Evolutionary conservation across 2,329 filamentous ascomycete species (phyloP).

Genomic region (Aspergillus tamarii): DNA sequence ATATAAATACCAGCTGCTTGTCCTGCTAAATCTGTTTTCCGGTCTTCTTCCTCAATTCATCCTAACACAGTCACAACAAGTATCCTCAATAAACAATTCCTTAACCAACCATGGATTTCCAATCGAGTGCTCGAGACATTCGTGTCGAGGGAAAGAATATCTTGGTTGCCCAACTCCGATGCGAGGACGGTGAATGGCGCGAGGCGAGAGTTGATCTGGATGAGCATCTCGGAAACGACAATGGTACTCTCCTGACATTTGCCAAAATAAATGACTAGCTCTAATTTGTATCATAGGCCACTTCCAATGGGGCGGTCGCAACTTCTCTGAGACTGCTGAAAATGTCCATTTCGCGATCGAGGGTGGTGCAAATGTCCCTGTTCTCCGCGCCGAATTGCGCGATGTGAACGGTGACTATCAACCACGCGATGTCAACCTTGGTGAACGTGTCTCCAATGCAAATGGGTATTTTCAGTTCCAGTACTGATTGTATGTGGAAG

Average conservation of each 20-base stretch:
- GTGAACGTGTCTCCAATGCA: constrained; percentile 20
- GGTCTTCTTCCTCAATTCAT: not conserved
- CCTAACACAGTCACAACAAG: not conserved
- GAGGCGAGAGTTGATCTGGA: constrained; percentile 21
- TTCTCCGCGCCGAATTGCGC: constrained; percentile 20
- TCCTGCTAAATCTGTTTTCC: not conserved
- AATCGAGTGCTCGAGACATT: constrained; percentile 20
- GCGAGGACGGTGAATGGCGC: constrained; percentile 7
- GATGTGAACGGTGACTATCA: not conserved
- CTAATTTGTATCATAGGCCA: constrained; percentile 10
- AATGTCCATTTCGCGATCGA: constrained; percentile 19
- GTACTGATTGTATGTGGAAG: not conserved
- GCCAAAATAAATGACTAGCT: too few species aligned
- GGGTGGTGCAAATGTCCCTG: constrained; percentile 20
- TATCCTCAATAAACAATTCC: not conserved
- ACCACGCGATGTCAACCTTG: constrained; percentile 20
- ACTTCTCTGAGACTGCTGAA: constrained; percentile 19
- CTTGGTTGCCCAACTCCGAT: constrained; percentile 18
- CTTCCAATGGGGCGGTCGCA: constrained; percentile 21
- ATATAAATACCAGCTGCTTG: constrained; percentile 9
- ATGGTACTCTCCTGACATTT: constrained; percentile 15
- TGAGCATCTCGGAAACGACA: constrained; percentile 19
- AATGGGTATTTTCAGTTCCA: constrained; percentile 16
- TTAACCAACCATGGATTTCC: constrained; percentile 25
- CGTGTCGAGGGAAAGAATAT: constrained; percentile 15